A percentile compares a stretch with the other conserved stretches of the same genome.
Conservation (phyloP, 257 asterid species). For the Buddleja alternifolia region DNA sequence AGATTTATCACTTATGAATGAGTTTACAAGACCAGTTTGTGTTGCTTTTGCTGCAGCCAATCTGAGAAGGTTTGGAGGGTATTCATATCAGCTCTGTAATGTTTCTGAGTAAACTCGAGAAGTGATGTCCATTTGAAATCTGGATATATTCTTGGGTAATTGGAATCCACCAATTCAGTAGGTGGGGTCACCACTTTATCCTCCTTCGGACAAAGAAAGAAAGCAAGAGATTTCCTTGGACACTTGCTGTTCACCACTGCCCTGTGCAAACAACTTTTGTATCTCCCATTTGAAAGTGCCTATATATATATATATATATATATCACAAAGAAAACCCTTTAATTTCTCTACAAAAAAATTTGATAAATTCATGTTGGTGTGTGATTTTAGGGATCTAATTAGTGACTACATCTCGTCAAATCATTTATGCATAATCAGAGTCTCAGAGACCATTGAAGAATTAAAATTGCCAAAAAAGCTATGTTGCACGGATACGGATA, state of each 20-base stretch:
- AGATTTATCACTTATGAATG: neutral
- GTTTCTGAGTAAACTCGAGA: conserved; percentile 77
- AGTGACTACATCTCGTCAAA: too few relatives aligned
- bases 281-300: conserved; percentile 83
- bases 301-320: conserved; percentile 3
- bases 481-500: too few relatives aligned
- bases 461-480: too few relatives aligned
- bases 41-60: conserved; percentile 49
- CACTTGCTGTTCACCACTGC: conserved; percentile 79
- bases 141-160: conserved; percentile 66
- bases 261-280: conserved; percentile 78
- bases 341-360: neutral
- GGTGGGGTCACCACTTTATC: conserved; percentile 86
- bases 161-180: conserved; percentile 64
- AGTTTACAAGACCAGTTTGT: conserved; percentile 16
- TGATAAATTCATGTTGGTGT: too few relatives aligned
- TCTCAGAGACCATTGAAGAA: too few relatives aligned
- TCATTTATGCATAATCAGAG: too few relatives aligned
- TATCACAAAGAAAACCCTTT: neutral
- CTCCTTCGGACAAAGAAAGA: conserved; percentile 73
- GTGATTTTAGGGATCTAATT: too few relatives aligned
- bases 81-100: conserved; percentile 80
- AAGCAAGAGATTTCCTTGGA: conserved; percentile 81
- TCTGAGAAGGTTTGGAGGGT: conserved; percentile 65
- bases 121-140: conserved; percentile 73